These are phyloP conservation scores for Didymella keratinophila DNA, from an alignment of 2,329 filamentous ascomycete species.

Conservation along the genomic window DNA sequence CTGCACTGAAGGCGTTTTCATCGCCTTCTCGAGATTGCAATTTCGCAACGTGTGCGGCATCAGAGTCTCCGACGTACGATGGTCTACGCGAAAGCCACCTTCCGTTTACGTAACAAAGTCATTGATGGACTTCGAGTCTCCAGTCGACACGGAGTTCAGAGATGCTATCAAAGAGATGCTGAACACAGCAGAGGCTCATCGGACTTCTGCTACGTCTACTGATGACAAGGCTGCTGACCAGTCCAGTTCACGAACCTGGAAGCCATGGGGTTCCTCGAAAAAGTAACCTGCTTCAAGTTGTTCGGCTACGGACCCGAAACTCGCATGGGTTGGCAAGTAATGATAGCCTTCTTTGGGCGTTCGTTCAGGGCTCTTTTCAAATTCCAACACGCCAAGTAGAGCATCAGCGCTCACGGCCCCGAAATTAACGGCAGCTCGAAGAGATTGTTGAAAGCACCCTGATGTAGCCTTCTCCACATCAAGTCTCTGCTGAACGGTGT, in stretches of 20 bases:
- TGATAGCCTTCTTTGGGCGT: background rate
- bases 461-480: background rate
- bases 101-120: background rate
- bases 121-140: constrained; percentile 2
- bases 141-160: constrained; percentile 28
- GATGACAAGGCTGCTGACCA: background rate
- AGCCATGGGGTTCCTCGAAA: background rate
- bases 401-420: too few relatives aligned
- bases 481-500: background rate
- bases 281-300: background rate
- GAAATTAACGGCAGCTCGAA: background rate
- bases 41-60: constrained; percentile 38
- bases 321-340: background rate
- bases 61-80: constrained; percentile 30
- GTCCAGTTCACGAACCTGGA: constrained; percentile 3
- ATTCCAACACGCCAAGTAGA: background rate
- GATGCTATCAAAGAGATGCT: constrained; percentile 32
- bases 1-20: constrained; percentile 31
- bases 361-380: background rate
- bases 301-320: background rate
- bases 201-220: background rate
- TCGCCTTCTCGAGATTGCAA: constrained; percentile 38
- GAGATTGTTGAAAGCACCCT: background rate
- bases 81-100: constrained; percentile 24
- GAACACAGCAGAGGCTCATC: constrained; percentile 25